A percentile compares a stretch with the other conserved stretches of the same genome.
Evolutionary conservation across 2,329 filamentous ascomycete genomes (phyloP).

Genomic region (Magnaporthiopsis incrustans): DNA sequence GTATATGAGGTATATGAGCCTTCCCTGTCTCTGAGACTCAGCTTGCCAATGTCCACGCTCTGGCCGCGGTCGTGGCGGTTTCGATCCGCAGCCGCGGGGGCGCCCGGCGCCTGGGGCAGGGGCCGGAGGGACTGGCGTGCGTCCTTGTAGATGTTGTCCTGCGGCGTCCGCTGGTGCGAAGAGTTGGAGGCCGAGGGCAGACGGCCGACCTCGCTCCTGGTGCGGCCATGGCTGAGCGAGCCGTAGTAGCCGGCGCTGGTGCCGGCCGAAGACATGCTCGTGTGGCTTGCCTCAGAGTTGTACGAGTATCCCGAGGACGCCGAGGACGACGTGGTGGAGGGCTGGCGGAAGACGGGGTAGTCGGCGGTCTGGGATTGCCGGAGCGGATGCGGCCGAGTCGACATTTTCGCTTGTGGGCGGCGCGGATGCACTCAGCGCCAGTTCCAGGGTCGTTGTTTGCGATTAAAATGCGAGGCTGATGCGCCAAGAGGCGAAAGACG

Average conservation of each 20-base stretch:
- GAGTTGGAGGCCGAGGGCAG: slow-evolving; percentile 28
- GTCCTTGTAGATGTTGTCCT: slow-evolving; percentile 61
- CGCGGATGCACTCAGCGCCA: background rate
- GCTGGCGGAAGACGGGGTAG: slow-evolving; percentile 47
- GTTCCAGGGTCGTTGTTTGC: slow-evolving; percentile 3
- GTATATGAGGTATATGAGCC: background rate
- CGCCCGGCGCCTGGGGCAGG: slow-evolving; percentile 55
- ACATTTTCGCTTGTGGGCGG: slow-evolving; percentile 39
- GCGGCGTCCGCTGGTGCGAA: slow-evolving; percentile 19
- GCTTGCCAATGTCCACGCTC: slow-evolving; percentile 53
- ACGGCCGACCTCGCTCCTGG: slow-evolving; percentile 62
- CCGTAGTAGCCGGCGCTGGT: slow-evolving; percentile 58
- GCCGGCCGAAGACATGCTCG: slow-evolving; percentile 64
- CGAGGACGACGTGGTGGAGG: slow-evolving; percentile 64
- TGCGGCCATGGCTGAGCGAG: slow-evolving; percentile 57
- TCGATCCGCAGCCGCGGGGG: slow-evolving; percentile 25
- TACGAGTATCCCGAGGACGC: slow-evolving; percentile 61
- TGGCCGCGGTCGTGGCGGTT: slow-evolving; percentile 41
- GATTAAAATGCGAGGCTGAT: background rate
- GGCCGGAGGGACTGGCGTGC: slow-evolving; percentile 72
- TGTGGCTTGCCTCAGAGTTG: slow-evolving; percentile 52
- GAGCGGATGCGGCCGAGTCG: slow-evolving; percentile 45
- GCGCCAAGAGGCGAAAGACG: slow-evolving; percentile 15
- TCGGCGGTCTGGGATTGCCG: slow-evolving; percentile 48
- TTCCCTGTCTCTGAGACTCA: slow-evolving; percentile 16